Evolutionary conservation across 2,329 filamentous ascomycete species (phyloP).

Genomic region (Fusarium burgessii): DNA sequence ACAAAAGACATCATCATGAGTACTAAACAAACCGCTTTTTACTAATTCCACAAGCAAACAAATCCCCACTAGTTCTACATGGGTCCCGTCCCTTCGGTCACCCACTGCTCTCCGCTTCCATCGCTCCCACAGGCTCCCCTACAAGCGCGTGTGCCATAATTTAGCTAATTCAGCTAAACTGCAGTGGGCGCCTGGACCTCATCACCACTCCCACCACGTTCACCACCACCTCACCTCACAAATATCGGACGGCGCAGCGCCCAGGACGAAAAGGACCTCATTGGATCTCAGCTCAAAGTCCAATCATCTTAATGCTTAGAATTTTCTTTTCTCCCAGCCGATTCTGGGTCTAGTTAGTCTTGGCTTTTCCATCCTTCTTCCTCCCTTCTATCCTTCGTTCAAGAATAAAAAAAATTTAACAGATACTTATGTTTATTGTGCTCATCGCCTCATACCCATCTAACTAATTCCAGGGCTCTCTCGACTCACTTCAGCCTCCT

Average conservation of each 20-base stretch:
- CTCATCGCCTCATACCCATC: constrained; percentile 18
- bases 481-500: constrained; percentile 23
- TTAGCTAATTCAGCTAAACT: constrained; percentile 25
- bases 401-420: background rate
- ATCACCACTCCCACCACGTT: constrained; percentile 19
- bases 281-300: constrained; percentile 27
- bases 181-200: constrained; percentile 29
- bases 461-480: constrained; percentile 10
- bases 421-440: background rate
- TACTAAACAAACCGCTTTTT: background rate
- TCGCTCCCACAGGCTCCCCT: constrained; percentile 2
- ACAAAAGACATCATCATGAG: background rate
- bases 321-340: constrained; percentile 20
- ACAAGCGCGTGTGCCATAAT: constrained; percentile 15
- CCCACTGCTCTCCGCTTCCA: constrained; percentile 4
- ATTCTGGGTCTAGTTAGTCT: constrained; percentile 30
- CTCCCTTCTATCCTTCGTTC: constrained; percentile 21
- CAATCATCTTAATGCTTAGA: constrained; percentile 35
- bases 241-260: constrained; percentile 37
- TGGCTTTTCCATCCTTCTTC: constrained; percentile 21
- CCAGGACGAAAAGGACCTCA: constrained; percentile 22
- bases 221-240: constrained; percentile 24
- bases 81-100: background rate
- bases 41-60: constrained; percentile 5
- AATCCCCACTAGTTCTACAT: constrained; percentile 18